Percentiles rank a stretch among this genome's conserved stretches.
Conservation (phyloP, 78 protist genomes). For the Dictyostelium citrinum region DNA sequence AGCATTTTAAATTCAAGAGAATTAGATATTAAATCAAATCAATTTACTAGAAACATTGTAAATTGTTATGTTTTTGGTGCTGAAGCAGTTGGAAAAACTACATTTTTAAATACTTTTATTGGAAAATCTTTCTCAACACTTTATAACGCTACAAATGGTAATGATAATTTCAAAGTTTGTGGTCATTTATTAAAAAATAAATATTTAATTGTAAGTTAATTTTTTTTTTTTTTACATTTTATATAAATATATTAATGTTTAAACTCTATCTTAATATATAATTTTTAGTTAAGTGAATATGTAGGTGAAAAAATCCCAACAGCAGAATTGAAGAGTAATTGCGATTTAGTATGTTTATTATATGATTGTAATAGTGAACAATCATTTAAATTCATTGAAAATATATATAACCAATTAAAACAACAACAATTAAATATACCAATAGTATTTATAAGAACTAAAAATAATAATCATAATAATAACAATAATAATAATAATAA, state of each 20-base stretch:
- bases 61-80: constrained; percentile 39
- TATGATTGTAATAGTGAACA: constrained; percentile 6
- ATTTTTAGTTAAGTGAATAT: constrained; percentile 10
- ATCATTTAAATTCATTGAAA: constrained; percentile 37
- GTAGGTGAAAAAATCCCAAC: background rate
- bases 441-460: constrained; percentile 6
- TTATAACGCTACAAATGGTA: constrained; percentile 11
- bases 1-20: background rate
- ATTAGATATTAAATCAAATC: background rate
- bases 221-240: background rate
- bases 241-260: background rate
- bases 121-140: constrained; percentile 6
- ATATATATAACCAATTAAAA: background rate
- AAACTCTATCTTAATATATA: background rate
- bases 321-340: background rate
- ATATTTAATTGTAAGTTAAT: constrained; percentile 44
- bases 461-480: background rate
- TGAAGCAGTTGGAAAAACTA: constrained; percentile 37
- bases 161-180: constrained; percentile 29
- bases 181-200: constrained; percentile 21
- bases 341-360: constrained; percentile 39
- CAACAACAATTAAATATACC: background rate
- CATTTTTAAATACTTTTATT: constrained; percentile 31
- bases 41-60: background rate
- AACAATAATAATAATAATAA: background rate